These are phyloP conservation scores for Apiospora arundinis DNA, from an alignment of 2,329 filamentous ascomycete genomes.

Conservation along the genomic window DNA sequence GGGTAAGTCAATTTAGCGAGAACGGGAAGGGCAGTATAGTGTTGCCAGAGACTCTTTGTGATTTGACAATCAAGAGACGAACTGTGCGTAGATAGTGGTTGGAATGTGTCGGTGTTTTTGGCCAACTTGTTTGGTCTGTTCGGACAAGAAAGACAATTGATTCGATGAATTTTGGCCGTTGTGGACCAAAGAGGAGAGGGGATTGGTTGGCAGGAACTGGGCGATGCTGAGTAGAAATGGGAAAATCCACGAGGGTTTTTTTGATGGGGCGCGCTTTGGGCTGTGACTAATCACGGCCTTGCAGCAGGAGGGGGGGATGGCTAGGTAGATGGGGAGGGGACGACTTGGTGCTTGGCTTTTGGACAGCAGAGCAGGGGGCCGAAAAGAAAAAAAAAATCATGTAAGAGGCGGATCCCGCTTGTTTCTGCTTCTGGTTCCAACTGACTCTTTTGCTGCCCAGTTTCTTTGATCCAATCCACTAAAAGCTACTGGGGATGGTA, in stretches of 20 bases:
- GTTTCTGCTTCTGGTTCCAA: not conserved
- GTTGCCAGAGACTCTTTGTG: constrained; percentile 20
- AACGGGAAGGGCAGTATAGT: constrained; percentile 16
- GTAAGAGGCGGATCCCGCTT: constrained; percentile 13
- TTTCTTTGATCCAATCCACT: constrained; percentile 1
- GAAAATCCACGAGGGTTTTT: constrained; percentile 38
- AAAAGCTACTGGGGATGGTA: not conserved
- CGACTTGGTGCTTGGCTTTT: no score
- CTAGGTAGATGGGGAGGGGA: no score
- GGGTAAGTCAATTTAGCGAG: constrained; percentile 24
- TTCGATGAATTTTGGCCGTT: constrained; percentile 42
- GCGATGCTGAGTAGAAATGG: constrained; percentile 42
- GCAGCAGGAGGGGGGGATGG: not conserved
- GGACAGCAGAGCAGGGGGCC: not conserved
- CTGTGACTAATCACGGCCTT: constrained; percentile 42
- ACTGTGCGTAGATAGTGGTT: constrained; percentile 18
- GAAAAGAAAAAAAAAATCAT: not conserved
- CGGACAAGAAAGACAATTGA: constrained; percentile 34
- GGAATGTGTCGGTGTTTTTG: constrained; percentile 18
- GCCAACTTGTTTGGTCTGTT: constrained; percentile 16
- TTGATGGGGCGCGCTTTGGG: constrained; percentile 38
- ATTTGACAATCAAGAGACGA: constrained; percentile 23
- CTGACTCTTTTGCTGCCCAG: constrained; percentile 15
- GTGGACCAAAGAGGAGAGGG: constrained; percentile 38
- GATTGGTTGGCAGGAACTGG: constrained; percentile 45